These are phyloP conservation scores for Ligustrum vulgare DNA, from an alignment of 257 asterid genomes.

Conservation along the genomic window DNA sequence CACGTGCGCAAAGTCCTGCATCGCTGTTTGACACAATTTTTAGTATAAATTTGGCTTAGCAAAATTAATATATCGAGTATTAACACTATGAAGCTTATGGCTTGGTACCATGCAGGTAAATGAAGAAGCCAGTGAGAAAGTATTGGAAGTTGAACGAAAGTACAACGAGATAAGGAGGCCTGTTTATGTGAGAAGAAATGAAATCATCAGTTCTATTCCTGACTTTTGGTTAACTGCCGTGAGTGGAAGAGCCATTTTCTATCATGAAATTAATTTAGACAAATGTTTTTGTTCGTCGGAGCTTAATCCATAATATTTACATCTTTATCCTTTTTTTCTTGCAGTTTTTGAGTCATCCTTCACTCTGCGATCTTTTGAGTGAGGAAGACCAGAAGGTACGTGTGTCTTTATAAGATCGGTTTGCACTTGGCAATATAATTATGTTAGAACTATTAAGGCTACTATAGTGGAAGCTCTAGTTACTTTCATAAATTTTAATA, in stretches of 20 bases:
- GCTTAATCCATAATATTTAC: slow-evolving; percentile 3
- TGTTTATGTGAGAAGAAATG: slow-evolving; percentile 42
- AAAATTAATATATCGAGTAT: neutral
- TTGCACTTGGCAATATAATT: slow-evolving; percentile 12
- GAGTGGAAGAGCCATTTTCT: slow-evolving; percentile 23
- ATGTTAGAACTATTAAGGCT: slow-evolving; percentile 3
- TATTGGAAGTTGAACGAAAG: slow-evolving; percentile 43
- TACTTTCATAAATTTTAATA: neutral
- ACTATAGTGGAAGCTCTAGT: neutral
- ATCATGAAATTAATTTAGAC: slow-evolving; percentile 14
- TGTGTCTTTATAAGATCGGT: neutral
- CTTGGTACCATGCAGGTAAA: slow-evolving; percentile 42
- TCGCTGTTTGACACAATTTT: slow-evolving; percentile 11
- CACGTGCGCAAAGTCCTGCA: neutral
- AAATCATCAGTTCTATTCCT: slow-evolving; percentile 45
- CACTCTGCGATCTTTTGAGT: slow-evolving; percentile 43
- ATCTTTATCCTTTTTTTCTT: slow-evolving; percentile 9
- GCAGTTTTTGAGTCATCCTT: slow-evolving; percentile 66
- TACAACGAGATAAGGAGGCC: slow-evolving; percentile 46
- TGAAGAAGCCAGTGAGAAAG: slow-evolving; percentile 43
- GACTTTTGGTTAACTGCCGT: slow-evolving; percentile 62
- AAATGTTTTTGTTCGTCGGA: slow-evolving; percentile 11
- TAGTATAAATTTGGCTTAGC: neutral
- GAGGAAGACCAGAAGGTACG: slow-evolving; percentile 54
- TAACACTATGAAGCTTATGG: slow-evolving; percentile 20